Evolutionary conservation across 2,329 filamentous ascomycete species (phyloP), one percentile per base, ranked within the genome.

Genomic region (Neoarthrinium moseri): DNA sequence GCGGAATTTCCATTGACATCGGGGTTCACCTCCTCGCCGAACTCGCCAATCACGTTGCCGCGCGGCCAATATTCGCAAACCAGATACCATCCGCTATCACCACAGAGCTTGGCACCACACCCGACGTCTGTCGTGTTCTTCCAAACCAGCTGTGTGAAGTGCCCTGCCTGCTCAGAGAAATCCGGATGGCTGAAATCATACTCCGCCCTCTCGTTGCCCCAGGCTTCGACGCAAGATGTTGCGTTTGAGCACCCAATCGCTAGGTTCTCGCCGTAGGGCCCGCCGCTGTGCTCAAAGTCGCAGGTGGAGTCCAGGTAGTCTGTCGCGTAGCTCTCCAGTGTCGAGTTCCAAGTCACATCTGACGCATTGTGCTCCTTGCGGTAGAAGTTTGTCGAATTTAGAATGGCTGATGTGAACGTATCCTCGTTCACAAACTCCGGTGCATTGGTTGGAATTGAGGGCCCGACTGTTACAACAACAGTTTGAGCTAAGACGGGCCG

Each of bases 121-220:
- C 83, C 83, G 1, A 86, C 75, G 26, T 71, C 68, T 6, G 68
- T 81, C 1, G 82, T 87, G 20, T 69, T 63, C 62, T 77, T 80
- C 86, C 86, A 89, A 5, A 89, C 84, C 6, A 89, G 63, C 69
- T 89, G 85, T 2, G 85, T 86, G 55, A 89, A 89, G 60, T 89
- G 84, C 0, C 85, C 86, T 15, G 85, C 87, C 26, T 67, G 61
- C 52, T 82, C 70, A 7, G 58, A 68, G 56, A 86, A 89, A 1
- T 74, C 75, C 0, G 75, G 76, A 1, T 74, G 59, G 2, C 58
- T 52, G 61, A 79, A 91, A 54, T 85, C 64, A 59, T 89, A 91
- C 5, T 69, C 48, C 0, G 62, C 56, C 10, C 78, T 62, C 65
- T 88, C 83, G 52, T 74, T 59, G 15, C 80, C 87, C 86, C 87